These are phyloP conservation scores for Xylaria sp. DNA, from an alignment of 2,329 filamentous ascomycete genomes.

Conservation along the genomic window DNA sequence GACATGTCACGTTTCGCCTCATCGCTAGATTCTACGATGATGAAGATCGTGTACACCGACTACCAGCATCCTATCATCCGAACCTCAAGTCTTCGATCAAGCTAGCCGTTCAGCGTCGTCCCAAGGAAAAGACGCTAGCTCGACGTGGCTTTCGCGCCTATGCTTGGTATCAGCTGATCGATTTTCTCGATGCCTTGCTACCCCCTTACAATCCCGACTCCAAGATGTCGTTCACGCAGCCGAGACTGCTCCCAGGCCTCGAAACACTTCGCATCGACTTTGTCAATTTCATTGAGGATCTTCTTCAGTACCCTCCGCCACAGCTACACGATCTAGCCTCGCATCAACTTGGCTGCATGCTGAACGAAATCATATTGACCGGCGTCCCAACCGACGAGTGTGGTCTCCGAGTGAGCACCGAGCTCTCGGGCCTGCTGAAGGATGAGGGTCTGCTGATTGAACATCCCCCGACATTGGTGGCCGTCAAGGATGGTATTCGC, in stretches of 20 bases:
- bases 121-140: constrained; percentile 58
- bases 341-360: constrained; percentile 63
- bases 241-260: constrained; percentile 61
- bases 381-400: constrained; percentile 63
- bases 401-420: constrained; percentile 59
- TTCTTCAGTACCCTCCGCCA: constrained; percentile 58
- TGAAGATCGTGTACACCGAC: constrained; percentile 55
- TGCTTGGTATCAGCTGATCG: constrained; percentile 64
- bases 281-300: constrained; percentile 63
- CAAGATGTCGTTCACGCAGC: constrained; percentile 22
- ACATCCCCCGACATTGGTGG: constrained; percentile 57
- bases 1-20: constrained; percentile 62
- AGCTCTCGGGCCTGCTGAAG: constrained; percentile 64
- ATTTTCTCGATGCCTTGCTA: constrained; percentile 64
- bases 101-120: constrained; percentile 57
- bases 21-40: constrained; percentile 68
- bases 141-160: constrained; percentile 66
- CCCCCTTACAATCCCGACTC: constrained; percentile 60
- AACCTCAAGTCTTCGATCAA: constrained; percentile 56
- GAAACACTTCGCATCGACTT: constrained; percentile 63
- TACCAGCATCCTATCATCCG: constrained; percentile 57
- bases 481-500: constrained; percentile 55
- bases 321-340: constrained; percentile 64
- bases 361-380: constrained; percentile 65
- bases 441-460: constrained; percentile 65